Base-by-base conservation (phyloP, 2,329 filamentous ascomycete species). In the Akanthomyces uredinophilus region DNA sequence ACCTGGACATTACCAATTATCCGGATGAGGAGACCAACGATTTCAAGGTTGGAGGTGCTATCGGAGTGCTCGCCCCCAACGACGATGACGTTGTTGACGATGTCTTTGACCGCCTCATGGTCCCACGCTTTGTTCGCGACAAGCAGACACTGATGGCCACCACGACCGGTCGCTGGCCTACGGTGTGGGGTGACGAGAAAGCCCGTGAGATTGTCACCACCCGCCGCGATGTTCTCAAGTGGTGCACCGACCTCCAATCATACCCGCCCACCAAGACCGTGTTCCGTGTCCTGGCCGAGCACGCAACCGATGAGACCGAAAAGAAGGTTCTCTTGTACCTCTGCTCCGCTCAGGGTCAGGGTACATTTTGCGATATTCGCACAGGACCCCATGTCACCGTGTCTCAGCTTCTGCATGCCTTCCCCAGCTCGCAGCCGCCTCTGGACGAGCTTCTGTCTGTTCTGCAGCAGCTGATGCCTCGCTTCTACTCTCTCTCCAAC, bases 401-500 rank as follows among this genome's bases (percentile, higher is more conserved):
- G 22, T 82, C 88, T 18, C 95, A 98, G 77, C 83, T 99, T 7
- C 84, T 99, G 35, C 83, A 89, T 70, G 95, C 95, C 1, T 99
- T 99, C 80, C 92, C 95, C 2, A 96, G 92, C 46, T 87, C 91
- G 7, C 91, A 92, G 72, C 95, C 95, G 59, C 92, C 94, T 4
- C 81, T 99, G 68, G 90, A 95, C 60, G 81, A 87, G 64, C 81
- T 99, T 13, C 83, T 97, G 41, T 90, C 90, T 2, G 84, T 89
- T 49, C 84, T 97, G 59, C 90, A 90, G 69, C 90, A 91, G 54
- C 83, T 98, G 57, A 98, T 98, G 94, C 95, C 95, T 3, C 90
- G 95, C 64, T 99, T 99, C 80, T 99, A 99, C 79, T 98, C 94
- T 4, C 86, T 99, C 16, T 97, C 93, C 60, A 97, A 96, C 73